phyloP scores from a whole-genome alignment of 1,139 yeast species.

The Zygoascus hellenicus region DNA sequence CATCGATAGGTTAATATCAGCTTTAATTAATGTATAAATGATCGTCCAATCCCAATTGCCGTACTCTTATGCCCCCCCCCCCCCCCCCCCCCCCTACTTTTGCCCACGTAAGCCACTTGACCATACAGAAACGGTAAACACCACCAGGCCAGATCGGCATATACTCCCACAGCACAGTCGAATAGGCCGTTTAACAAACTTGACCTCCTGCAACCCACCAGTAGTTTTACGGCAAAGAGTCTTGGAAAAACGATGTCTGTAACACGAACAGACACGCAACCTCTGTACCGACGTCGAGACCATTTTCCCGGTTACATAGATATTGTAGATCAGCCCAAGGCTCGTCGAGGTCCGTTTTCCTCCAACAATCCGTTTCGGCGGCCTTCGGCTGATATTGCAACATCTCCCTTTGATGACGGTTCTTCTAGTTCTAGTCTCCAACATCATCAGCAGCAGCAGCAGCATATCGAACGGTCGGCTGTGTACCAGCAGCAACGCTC shows the following conservation, averaged over 20 bases:
- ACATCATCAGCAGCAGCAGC: background rate
- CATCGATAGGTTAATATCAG: too few species aligned
- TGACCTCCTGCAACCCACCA: too few species aligned
- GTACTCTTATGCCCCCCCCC: too few species aligned
- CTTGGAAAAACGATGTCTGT: background rate
- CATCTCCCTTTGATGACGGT: slow-evolving; percentile 14
- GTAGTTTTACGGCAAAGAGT: too few species aligned
- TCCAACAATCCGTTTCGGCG: slow-evolving; percentile 28
- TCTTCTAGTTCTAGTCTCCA: background rate
- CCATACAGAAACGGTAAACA: too few species aligned
- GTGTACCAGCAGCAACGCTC: slow-evolving; percentile 5
- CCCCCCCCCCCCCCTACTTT: too few species aligned
- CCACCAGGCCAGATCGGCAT: too few species aligned
- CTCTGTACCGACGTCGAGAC: slow-evolving; percentile 11
- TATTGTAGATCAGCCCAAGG: slow-evolving; percentile 1
- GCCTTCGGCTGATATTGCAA: slow-evolving; percentile 13
- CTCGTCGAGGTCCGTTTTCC: slow-evolving; percentile 11
- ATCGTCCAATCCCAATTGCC: too few species aligned
- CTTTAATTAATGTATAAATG: too few species aligned
- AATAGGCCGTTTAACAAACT: too few species aligned
- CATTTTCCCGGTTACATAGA: slow-evolving; percentile 17
- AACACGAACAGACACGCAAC: background rate
- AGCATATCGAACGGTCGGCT: background rate
- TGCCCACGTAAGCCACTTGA: too few species aligned
- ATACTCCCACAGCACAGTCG: too few species aligned